Evolutionary conservation across 106 monocot genomes (phyloP), one percentile per base, ranked within the genome.

Genomic region (Allium fistulosum): DNA sequence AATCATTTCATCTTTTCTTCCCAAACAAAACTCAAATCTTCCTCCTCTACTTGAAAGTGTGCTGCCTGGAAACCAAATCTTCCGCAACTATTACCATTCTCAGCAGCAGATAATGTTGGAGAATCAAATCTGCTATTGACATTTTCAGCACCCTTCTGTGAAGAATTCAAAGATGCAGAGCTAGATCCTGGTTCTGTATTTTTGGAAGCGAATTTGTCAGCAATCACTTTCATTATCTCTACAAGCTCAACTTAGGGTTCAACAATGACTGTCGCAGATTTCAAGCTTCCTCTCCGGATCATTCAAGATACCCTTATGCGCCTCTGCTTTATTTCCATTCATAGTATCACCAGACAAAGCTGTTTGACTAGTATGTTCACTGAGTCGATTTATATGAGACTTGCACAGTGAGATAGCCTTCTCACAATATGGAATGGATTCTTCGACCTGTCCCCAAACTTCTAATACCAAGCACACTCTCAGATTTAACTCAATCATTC

Each of bases 221-320:
- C 59, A 27, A 72, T 53, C 78, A 69, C 75, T 45, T 92, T 87
- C 75, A 87, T 70, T 11, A 79, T 70, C 55, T 89, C 86, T 58
- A 84, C 68, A n/a, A 90, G 47, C 5, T 71, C 17, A 13, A 75
- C 10, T 68, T 82, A 9, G 86, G 92, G 55, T 75, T 85, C 68
- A 74, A 28, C 68, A 73, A 10, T 18, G 68, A 57, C 58, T 97
- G 92, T 63, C 90, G 84, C 66, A 99, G 78, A 76, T 99, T 74
- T 97, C 92, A 52, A 97, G 80, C 97, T 92, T 99, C 53, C 78
- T 90, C 63, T 90, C 92, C 60, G 92, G 87, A 28, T 99, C 97
- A 76, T 52, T 76, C 46, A 78, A 82, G n/a, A 99, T 71, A 59
- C 80, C 79, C 69, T 80, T 76, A 1, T 89, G 76, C 14, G 61